Evolutionary conservation across 1,284 basidiomycete genomes (phyloP).

Genomic region (Fomitopsis pinicola): DNA sequence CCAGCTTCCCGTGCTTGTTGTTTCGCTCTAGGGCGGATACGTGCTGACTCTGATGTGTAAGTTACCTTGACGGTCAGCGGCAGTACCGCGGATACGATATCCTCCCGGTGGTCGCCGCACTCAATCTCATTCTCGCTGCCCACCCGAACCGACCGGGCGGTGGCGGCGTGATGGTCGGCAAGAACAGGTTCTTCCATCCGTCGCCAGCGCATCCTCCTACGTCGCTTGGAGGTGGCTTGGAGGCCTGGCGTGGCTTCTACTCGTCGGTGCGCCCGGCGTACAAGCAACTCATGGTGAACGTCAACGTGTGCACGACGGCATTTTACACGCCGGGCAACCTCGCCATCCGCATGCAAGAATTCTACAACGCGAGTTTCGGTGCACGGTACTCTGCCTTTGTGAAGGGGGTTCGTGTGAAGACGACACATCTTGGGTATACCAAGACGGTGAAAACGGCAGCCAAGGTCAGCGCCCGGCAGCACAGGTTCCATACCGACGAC

Average conservation of each 20-base stretch:
- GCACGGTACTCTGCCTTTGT: slow-evolving; percentile 50
- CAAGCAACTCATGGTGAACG: slow-evolving; percentile 74
- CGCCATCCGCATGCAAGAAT: slow-evolving; percentile 50
- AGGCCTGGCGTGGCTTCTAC: slow-evolving; percentile 72
- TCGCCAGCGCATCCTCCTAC: slow-evolving; percentile 36
- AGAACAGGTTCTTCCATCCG: slow-evolving; percentile 74
- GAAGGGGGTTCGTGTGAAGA: slow-evolving; percentile 53
- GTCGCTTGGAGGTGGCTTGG: slow-evolving; percentile 55
- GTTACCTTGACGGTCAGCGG: slow-evolving; percentile 55
- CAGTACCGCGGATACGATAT: slow-evolving; percentile 62
- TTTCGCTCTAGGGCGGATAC: slow-evolving; percentile 9
- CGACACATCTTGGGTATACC: slow-evolving; percentile 52
- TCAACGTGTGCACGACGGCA: slow-evolving; percentile 74
- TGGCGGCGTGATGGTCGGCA: slow-evolving; percentile 68
- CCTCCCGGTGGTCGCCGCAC: slow-evolving; percentile 62
- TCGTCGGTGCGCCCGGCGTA: slow-evolving; percentile 70
- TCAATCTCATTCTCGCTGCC: slow-evolving; percentile 68
- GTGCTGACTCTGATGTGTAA: slow-evolving; percentile 25
- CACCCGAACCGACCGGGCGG: slow-evolving; percentile 52
- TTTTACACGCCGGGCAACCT: slow-evolving; percentile 68
- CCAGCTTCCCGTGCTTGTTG: slow-evolving; percentile 1
- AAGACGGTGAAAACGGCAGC: slow-evolving; percentile 56
- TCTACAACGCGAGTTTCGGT: slow-evolving; percentile 45
- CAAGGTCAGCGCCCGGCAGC: slow-evolving; percentile 40
- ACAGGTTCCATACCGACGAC: slow-evolving; percentile 54